Conservation (phyloP, 2,329 filamentous ascomycete species). For the Aspergillus aculeatus region DNA sequence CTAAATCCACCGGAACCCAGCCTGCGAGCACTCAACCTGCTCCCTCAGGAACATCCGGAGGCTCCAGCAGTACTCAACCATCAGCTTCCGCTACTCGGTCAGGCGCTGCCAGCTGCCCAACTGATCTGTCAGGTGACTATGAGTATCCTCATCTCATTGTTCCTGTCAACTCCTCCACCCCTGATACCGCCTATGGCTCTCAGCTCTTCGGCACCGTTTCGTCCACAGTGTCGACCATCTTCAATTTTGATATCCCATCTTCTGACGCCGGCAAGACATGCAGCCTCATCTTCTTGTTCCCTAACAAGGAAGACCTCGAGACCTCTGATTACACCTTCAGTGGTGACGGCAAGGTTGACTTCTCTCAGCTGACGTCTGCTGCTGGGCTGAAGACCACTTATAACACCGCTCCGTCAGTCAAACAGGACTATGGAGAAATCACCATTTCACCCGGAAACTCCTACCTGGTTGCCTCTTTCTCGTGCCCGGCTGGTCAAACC, state of each 20-base stretch:
- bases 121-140: constrained; percentile 48
- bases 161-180: constrained; percentile 56
- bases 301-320: constrained; percentile 55
- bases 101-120: constrained; percentile 41
- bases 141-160: constrained; percentile 64
- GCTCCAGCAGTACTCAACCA: constrained; percentile 14
- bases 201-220: constrained; percentile 58
- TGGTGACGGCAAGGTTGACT: constrained; percentile 54
- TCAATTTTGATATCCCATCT: constrained; percentile 66
- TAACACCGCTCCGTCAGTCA: constrained; percentile 51
- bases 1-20: no score
- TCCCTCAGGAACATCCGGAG: not conserved
- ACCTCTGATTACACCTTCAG: constrained; percentile 59
- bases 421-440: constrained; percentile 45
- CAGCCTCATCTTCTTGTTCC: constrained; percentile 65
- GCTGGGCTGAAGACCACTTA: constrained; percentile 55
- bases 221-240: constrained; percentile 56
- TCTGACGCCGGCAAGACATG: constrained; percentile 59
- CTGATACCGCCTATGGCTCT: constrained; percentile 54
- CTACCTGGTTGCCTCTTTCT: constrained; percentile 54
- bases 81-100: constrained; percentile 14
- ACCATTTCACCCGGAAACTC: constrained; percentile 55
- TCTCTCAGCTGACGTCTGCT: constrained; percentile 50
- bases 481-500: constrained; percentile 54
- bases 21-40: not conserved